phyloP scores from a whole-genome alignment of 768 basidiomycete species.

The Leucocoprinus birnbaumii region DNA sequence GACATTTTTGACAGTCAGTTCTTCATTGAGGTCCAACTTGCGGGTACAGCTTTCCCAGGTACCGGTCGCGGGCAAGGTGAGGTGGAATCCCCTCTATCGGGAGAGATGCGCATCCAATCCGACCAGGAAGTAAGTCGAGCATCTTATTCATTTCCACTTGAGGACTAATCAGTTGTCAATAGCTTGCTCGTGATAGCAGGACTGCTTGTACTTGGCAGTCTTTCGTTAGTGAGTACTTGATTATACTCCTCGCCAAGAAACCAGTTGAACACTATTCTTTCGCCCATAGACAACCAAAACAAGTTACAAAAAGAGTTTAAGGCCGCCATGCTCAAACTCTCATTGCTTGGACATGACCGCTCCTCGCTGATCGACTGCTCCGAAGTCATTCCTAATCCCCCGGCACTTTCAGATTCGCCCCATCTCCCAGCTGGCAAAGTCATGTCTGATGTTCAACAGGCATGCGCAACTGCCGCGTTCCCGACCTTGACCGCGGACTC shows the following conservation, averaged over 20 bases:
- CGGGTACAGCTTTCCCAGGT: constrained; percentile 40
- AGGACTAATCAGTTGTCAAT: too few relatives aligned
- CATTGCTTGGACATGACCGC: constrained; percentile 36
- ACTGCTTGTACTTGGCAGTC: constrained; percentile 49
- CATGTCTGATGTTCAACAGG: constrained; percentile 27
- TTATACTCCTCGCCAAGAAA: neutral
- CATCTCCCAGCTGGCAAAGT: constrained; percentile 30
- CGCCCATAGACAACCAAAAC: constrained; percentile 26
- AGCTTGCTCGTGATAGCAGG: constrained; percentile 34
- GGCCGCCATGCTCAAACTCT: constrained; percentile 42
- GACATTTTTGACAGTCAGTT: constrained; percentile 40
- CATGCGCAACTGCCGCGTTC: constrained; percentile 32
- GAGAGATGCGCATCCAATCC: constrained; percentile 44
- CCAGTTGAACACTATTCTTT: neutral
- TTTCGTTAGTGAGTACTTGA: constrained; percentile 28
- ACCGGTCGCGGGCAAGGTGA: constrained; percentile 35
- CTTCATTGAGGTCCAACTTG: constrained; percentile 42
- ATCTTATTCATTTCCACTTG: neutral
- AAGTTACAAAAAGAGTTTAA: constrained; percentile 32
- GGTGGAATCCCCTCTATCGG: constrained; percentile 33
- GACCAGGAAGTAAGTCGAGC: constrained; percentile 30
- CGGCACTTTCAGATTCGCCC: constrained; percentile 21
- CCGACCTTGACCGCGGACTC: constrained; percentile 17
- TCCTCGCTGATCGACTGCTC: constrained; percentile 38
- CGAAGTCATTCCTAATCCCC: constrained; percentile 38